A percentile compares a stretch with the other conserved stretches of the same genome.
Conservation (phyloP, 768 basidiomycete genomes). For the Pleurotus salmoneostramineus region DNA sequence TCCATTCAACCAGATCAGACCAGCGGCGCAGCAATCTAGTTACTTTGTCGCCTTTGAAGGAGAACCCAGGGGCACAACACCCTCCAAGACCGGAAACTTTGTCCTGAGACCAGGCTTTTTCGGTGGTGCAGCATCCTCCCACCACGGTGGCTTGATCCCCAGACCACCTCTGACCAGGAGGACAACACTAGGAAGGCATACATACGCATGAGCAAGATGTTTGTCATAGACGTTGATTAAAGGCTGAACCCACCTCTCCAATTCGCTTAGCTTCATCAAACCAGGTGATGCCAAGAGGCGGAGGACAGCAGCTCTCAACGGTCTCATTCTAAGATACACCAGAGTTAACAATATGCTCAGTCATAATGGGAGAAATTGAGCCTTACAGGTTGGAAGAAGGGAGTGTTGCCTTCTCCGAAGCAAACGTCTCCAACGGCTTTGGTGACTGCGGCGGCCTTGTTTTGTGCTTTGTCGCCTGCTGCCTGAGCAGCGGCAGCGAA, state of each 20-base stretch:
- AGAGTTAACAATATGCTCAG: neutral
- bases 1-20: constrained; percentile 4
- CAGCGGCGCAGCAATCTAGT: constrained; percentile 5
- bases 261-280: neutral
- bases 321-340: neutral
- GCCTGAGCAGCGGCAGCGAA: neutral
- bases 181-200: neutral
- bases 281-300: neutral
- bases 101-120: neutral
- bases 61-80: neutral
- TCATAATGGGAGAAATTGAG: too few relatives aligned
- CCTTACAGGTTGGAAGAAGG: neutral
- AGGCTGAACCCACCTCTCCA: neutral
- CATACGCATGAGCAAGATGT: neutral
- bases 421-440: constrained; percentile 1
- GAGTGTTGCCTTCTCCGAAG: constrained; percentile 2
- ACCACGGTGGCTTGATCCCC: constrained; percentile 1
- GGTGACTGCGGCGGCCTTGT: neutral
- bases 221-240: too few relatives aligned
- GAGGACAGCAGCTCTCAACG: neutral
- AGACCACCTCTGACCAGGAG: neutral
- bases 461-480: neutral
- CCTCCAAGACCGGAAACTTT: constrained; percentile 2
- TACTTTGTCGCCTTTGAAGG: neutral
- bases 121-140: neutral